Base-by-base conservation (phyloP, 441 rosid species). In the Populus hybrid region DNA sequence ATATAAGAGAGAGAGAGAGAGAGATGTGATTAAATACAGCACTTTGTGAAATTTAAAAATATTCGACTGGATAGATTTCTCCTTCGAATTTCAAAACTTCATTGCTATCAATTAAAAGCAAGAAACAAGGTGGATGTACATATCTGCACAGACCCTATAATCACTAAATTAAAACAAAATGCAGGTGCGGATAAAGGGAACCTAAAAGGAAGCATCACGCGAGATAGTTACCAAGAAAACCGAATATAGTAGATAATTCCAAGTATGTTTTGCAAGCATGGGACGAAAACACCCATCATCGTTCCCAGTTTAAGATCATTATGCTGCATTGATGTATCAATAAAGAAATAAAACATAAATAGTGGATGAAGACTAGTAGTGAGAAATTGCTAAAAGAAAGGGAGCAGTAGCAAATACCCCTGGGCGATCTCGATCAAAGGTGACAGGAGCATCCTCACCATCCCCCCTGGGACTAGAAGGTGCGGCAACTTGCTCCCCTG, bases 241-340 rank as follows among this genome's bases (percentile, higher is more conserved):
- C 99, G 98, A 86, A 97, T 97, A 82, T 94, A 97, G 89, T 92
- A 94, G 79, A 97, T 97, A 81, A 97, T 94, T 83, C 99, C 99
- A 89, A 97, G 83, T 75, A 97, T 97, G 86, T 88, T 97, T 88
- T 97, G 99, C 89, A 94, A 82, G 87, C 99, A 97, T 34, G 99
- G 99, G 77, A 97, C 85, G 70, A 97, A 97, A 70, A 97, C 99
- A 74, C 99, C 99, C 99, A 97, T 97, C 97, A 97, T 36, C 69
- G 99, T 97, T 63, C 99, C 98, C 87, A 93, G 75, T 91, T 97
- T 94, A 79, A 87, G 79, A 70, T 86, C 91, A 69, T 84, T 80
- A 76, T 85, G 87, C 99, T 97, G 97, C 89, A 89, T 71, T 46
- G 80, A 79, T 68, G 84, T 34, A 71, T 26, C 79, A 82, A 83